phyloP scores from a whole-genome alignment of 164 flowering plant species.

The Annona squamosa region DNA sequence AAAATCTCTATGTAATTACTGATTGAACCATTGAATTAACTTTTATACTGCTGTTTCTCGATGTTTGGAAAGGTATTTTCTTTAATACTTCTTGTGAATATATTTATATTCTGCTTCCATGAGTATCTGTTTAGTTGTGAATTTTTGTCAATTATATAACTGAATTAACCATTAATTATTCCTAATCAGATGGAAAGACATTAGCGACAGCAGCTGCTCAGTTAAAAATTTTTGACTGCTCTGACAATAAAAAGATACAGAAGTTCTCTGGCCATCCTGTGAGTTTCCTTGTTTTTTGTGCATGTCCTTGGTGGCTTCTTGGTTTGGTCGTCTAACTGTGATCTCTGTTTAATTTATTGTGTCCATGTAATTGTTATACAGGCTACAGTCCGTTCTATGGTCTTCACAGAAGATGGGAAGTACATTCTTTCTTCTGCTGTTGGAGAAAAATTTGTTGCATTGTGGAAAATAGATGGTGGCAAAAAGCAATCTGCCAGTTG shows the following conservation, averaged over 20 bases:
- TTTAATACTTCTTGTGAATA: background rate
- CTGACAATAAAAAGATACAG: conserved; percentile 70
- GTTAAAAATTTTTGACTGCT: conserved; percentile 58
- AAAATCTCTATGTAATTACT: no score
- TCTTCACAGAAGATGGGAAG: conserved; percentile 72
- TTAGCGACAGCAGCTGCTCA: conserved; percentile 80
- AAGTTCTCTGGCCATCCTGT: conserved; percentile 97
- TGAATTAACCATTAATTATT: background rate
- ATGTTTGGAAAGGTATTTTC: background rate
- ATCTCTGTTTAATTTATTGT: background rate
- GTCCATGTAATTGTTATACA: conserved; percentile 18
- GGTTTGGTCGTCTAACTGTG: conserved; percentile 2
- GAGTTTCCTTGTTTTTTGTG: conserved; percentile 20
- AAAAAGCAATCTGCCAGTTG: conserved; percentile 64
- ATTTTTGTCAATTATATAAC: background rate
- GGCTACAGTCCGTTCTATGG: conserved; percentile 78
- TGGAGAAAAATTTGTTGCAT: conserved; percentile 76
- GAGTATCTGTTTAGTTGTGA: background rate
- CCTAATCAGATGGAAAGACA: conserved; percentile 61
- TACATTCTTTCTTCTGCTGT: conserved; percentile 78
- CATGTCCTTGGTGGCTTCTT: background rate
- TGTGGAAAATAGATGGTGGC: conserved; percentile 67
- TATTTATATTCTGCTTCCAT: background rate
- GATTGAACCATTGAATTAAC: no score
- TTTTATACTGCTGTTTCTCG: no score